Conservation (phyloP, 176 grass and related monocot species). For the Panicum miliaceum region DNA sequence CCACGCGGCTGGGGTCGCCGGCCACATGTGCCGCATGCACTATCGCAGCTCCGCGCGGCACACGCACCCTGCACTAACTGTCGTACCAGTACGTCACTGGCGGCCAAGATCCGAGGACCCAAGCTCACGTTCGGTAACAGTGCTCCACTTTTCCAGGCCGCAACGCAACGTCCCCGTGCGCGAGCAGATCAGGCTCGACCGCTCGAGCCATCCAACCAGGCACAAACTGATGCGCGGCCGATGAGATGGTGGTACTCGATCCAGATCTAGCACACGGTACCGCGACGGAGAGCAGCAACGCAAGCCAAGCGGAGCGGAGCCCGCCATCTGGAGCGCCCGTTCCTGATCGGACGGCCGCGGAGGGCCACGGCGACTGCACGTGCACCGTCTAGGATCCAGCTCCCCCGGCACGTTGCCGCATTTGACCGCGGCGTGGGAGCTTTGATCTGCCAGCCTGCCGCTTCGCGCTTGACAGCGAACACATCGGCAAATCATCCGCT, state of each 20-base stretch:
- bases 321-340: background rate
- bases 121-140: background rate
- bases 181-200: background rate
- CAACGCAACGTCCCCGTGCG: background rate
- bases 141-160: background rate
- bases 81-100: background rate
- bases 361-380: constrained; percentile 21
- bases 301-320: background rate
- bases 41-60: background rate
- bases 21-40: constrained; percentile 16
- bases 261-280: background rate
- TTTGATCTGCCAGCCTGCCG: constrained; percentile 35
- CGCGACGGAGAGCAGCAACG: background rate
- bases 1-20: background rate
- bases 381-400: constrained; percentile 39
- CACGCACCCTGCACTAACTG: background rate
- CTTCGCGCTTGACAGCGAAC: background rate
- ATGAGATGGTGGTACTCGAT: background rate
- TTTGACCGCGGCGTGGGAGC: constrained; percentile 37
- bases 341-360: constrained; percentile 17
- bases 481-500: constrained; percentile 27
- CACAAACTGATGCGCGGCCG: background rate
- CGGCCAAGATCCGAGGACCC: constrained; percentile 39
- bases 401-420: constrained; percentile 46
- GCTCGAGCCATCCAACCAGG: background rate